Conservation (phyloP, 441 rosid genomes). For the Erysimum pusillum region DNA sequence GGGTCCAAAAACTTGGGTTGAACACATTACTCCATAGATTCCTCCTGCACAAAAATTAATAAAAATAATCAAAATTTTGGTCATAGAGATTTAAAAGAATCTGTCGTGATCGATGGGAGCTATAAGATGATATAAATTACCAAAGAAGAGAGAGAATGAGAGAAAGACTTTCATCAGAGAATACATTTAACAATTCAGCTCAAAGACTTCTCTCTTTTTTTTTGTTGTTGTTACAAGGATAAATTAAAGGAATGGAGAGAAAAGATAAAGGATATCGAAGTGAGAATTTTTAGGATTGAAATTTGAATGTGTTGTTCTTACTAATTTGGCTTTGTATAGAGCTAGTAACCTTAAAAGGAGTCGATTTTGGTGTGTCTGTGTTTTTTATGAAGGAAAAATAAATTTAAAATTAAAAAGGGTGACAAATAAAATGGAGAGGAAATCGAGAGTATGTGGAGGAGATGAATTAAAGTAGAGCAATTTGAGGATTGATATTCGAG, state of each 20-base stretch:
- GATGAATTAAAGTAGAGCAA: not conserved
- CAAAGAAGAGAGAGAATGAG: conserved; percentile 20
- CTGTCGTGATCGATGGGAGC: conserved; percentile 1
- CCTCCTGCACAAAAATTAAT: not conserved
- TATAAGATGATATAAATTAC: conserved; percentile 25
- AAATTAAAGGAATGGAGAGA: not conserved
- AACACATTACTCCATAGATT: conserved; percentile 4
- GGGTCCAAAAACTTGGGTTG: not conserved
- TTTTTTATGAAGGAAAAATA: not conserved
- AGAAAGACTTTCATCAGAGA: conserved; percentile 28
- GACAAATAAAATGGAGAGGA: conserved; percentile 9
- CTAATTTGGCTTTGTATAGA: conserved; percentile 4
- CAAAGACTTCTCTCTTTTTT: not conserved
- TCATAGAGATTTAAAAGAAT: not conserved
- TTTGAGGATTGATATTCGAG: conserved; percentile 1
- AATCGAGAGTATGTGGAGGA: conserved; percentile 12
- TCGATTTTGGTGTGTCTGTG: conserved; percentile 2
- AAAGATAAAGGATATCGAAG: not conserved
- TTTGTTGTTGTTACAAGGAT: not conserved
- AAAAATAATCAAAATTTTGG: not conserved
- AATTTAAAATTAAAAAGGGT: not conserved
- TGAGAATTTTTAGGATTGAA: not conserved
- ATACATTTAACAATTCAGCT: not conserved
- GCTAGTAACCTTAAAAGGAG: not conserved
- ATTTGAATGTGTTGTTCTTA: not conserved